Base-by-base conservation (phyloP, 495 filamentous ascomycete genomes). In the Letharia columbiana region DNA sequence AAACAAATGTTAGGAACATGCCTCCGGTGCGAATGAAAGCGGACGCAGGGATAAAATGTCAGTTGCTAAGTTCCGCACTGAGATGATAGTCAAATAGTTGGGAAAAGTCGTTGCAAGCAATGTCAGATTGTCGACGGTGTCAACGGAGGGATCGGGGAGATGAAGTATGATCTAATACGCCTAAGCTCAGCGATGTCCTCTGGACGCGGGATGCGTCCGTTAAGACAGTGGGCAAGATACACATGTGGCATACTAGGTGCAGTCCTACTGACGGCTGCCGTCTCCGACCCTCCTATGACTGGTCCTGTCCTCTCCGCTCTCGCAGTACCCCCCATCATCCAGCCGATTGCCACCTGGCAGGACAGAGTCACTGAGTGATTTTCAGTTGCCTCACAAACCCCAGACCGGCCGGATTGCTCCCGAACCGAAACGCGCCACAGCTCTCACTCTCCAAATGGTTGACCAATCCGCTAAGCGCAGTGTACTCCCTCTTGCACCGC, bases 401-500 rank as follows among this genome's bases (percentile, higher is more conserved):
- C 39, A 67, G 52, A 7, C 66, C 66, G 12, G 28, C 33, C 7
- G 61, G 20, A 31, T 28, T 60, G 3, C 61, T 54, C 20, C 11
- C 49, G 59, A 75, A 75, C n/a, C 69, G 64, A 44, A 71, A 71
- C 20, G 70, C 60, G 17, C 73, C 71, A 68, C 73, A 75, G 33
- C 64, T 69, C 72, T 75, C 73, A 20, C 72, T 72, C 66, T 75
- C 73, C 18, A 75, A 13, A 65, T 75, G 73, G 31, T 73, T 70
- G 4, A 75, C 64, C 20, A 75, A 62, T 33, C 69, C 70, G 64
- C 72, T 73, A 54, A 75, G 57, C 23, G 64, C 23, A 60, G 65
- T 68, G 60, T 67, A 75, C 49, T 73, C 66, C 41, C 47, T 66
- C 3, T 61, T 28, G 57, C 73, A 75, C 15, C 67, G 60, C 6